Conservation (phyloP, 2,329 filamentous ascomycete genomes). For the Amauroascus verrucosus region DNA sequence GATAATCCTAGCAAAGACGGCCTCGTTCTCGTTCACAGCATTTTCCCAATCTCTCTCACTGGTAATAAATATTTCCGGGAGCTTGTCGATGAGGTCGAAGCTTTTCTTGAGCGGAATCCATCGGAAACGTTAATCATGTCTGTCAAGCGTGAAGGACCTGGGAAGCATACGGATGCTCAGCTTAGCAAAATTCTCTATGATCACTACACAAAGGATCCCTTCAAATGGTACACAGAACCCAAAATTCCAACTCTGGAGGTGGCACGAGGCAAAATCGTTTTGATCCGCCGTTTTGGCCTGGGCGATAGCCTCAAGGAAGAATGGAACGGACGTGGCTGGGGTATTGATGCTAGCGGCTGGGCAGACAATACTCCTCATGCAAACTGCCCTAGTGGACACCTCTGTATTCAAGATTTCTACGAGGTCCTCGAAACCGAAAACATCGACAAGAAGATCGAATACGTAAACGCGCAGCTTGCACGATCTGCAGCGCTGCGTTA, state of each 20-base stretch:
- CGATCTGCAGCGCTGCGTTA: slow-evolving; percentile 50
- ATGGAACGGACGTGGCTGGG: slow-evolving; percentile 44
- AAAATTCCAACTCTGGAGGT: slow-evolving; percentile 68
- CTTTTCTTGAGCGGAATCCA: slow-evolving; percentile 67
- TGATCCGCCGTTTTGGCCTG: slow-evolving; percentile 69
- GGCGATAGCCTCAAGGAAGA: slow-evolving; percentile 39
- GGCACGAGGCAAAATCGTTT: slow-evolving; percentile 69
- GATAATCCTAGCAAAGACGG: slow-evolving; percentile 51
- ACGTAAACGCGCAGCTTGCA: slow-evolving; percentile 64
- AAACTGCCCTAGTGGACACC: slow-evolving; percentile 55
- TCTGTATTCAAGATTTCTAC: slow-evolving; percentile 92
- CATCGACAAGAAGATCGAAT: slow-evolving; percentile 70
- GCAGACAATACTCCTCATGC: slow-evolving; percentile 80
- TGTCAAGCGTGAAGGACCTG: slow-evolving; percentile 82
- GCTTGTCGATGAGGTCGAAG: slow-evolving; percentile 59
- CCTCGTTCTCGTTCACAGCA: slow-evolving; percentile 76
- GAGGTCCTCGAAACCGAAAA: slow-evolving; percentile 65
- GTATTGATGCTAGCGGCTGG: slow-evolving; percentile 57
- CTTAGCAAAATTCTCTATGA: slow-evolving; percentile 62
- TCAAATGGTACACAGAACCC: slow-evolving; percentile 68
- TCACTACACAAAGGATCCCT: slow-evolving; percentile 49
- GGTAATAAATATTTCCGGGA: slow-evolving; percentile 69
- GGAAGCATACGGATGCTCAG: slow-evolving; percentile 66
- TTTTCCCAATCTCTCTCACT: slow-evolving; percentile 76
- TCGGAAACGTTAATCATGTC: slow-evolving; percentile 76